phyloP scores from a whole-genome alignment of 176 grass and related monocot species.

The Chrysopogon serrulatus region DNA sequence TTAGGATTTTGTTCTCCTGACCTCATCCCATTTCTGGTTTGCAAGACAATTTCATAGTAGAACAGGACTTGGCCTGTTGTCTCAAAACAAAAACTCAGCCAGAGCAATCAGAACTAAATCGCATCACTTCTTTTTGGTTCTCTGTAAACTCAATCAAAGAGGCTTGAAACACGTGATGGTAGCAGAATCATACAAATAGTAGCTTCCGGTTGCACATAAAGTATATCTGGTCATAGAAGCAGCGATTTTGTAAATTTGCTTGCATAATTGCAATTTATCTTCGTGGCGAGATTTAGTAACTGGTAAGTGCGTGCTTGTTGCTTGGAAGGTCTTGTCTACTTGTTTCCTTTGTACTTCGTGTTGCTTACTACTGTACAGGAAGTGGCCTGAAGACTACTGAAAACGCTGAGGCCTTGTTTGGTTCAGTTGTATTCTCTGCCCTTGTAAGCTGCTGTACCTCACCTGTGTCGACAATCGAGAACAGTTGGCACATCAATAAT shows the following conservation, averaged over 20 bases:
- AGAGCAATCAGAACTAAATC: too few relatives aligned
- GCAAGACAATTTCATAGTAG: too few relatives aligned
- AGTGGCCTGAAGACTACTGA: not conserved
- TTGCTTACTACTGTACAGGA: not conserved
- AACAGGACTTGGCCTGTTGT: too few relatives aligned
- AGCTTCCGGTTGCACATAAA: too few relatives aligned
- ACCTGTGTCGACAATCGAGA: constrained; percentile 34
- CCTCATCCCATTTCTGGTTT: too few relatives aligned
- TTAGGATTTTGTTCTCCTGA: too few relatives aligned
- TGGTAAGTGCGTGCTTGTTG: not conserved
- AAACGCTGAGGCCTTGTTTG: not conserved
- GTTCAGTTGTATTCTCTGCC: constrained; percentile 42
- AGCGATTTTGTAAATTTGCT: too few relatives aligned
- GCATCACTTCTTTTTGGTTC: too few relatives aligned
- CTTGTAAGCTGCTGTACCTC: constrained; percentile 50
- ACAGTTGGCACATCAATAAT: constrained; percentile 3
- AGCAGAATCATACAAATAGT: not conserved
- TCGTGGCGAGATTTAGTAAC: too few relatives aligned
- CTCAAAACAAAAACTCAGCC: too few relatives aligned
- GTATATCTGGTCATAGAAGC: too few relatives aligned
- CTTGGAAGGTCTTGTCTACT: not conserved
- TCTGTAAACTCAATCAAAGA: too few relatives aligned
- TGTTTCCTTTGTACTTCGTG: not conserved
- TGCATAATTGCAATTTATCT: not conserved
- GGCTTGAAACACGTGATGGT: not conserved